Evolutionary conservation across 106 monocot genomes (phyloP).

Genomic region (Platanthera zijinensis): DNA sequence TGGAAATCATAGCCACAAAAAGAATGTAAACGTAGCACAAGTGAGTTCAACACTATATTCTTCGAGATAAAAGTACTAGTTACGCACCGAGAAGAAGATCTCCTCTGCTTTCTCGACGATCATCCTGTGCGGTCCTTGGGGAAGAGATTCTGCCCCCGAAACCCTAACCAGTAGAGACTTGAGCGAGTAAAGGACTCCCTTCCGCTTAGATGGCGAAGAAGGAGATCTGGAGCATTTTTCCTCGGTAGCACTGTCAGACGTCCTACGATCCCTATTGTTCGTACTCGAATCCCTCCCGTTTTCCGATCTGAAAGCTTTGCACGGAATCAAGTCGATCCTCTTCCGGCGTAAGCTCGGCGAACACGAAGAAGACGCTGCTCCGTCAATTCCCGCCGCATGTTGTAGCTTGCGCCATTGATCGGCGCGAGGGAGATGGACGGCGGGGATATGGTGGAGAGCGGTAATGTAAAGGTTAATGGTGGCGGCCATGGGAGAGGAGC

Average conservation of each 20-base stretch:
- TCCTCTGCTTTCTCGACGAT: conserved; percentile 79
- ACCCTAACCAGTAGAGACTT: conserved; percentile 48
- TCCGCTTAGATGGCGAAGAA: conserved; percentile 24
- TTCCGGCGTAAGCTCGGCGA: conserved; percentile 1
- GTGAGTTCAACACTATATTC: not conserved
- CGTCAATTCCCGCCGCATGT: conserved; percentile 7
- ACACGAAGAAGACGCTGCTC: conserved; percentile 11
- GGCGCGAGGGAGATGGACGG: conserved; percentile 9
- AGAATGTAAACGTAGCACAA: not conserved
- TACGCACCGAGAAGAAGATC: conserved; percentile 85
- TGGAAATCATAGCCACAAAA: not conserved
- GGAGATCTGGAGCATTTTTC: not conserved
- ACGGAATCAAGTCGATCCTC: not conserved
- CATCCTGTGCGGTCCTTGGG: conserved; percentile 54
- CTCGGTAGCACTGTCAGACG: not conserved
- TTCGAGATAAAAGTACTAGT: not conserved
- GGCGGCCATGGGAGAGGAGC: conserved; percentile 22
- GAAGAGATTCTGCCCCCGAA: conserved; percentile 23
- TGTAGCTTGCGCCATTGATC: conserved; percentile 12
- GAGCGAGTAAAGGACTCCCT: conserved; percentile 62
- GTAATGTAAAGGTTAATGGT: conserved; percentile 6
- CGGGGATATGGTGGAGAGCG: conserved; percentile 1
- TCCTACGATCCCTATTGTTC: conserved; percentile 3
- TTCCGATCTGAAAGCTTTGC: conserved; percentile 47
- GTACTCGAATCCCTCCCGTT: conserved; percentile 14